A percentile compares a stretch with the other conserved stretches of the same genome.
Conservation (phyloP, 2,329 filamentous ascomycete species). For the Sordariomycetes sp. region DNA sequence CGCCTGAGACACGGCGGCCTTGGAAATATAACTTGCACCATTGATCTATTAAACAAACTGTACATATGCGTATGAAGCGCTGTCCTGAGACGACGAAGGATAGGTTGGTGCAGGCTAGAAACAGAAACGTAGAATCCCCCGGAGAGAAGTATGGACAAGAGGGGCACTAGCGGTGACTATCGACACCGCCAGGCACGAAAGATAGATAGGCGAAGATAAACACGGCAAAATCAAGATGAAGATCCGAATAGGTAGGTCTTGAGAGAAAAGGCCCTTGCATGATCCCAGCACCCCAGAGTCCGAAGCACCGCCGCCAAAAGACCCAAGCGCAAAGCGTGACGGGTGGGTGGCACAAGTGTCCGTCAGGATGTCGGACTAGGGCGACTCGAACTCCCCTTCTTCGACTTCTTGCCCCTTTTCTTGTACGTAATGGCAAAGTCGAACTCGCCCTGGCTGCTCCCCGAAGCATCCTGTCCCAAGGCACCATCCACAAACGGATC, state of each 20-base stretch:
- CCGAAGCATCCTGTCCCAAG: slow-evolving; percentile 51
- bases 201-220: background rate
- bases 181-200: background rate
- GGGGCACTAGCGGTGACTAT: background rate
- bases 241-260: background rate
- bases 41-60: background rate
- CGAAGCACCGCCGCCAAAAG: too few species aligned
- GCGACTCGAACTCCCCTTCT: background rate
- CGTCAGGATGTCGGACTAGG: background rate
- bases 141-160: background rate
- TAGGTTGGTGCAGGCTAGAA: background rate
- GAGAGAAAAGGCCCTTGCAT: too few species aligned
- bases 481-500: slow-evolving; percentile 27
- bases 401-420: slow-evolving; percentile 5
- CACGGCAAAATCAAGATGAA: background rate
- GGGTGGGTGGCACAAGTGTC: background rate
- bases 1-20: too few species aligned
- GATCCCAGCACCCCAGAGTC: too few species aligned
- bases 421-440: slow-evolving; percentile 33
- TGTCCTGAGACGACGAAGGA: background rate
- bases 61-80: background rate
- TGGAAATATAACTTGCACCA: too few species aligned
- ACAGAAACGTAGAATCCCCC: background rate
- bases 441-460: slow-evolving; percentile 39
- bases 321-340: too few species aligned